These are phyloP conservation scores for Heimioporus sp. DNA, from an alignment of 768 basidiomycete species.

Conservation along the genomic window DNA sequence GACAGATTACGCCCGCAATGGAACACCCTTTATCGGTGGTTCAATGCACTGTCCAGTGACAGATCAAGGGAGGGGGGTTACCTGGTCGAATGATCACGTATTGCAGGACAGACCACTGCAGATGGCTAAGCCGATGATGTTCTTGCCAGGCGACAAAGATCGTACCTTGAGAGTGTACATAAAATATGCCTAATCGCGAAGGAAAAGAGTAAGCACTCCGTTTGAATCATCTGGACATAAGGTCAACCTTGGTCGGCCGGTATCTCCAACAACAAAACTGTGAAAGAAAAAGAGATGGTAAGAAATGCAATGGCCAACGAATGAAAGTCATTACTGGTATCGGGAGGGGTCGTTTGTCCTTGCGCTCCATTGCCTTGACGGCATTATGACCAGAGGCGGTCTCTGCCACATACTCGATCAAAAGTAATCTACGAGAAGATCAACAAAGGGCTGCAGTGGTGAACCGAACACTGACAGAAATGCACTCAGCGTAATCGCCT, in stretches of 20 bases:
- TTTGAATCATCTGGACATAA: neutral
- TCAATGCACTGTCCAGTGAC: conserved; percentile 3
- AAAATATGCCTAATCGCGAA: conserved; percentile 63
- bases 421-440: conserved; percentile 51
- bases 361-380: conserved; percentile 66
- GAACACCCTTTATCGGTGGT: conserved; percentile 32
- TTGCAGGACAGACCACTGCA: conserved; percentile 84
- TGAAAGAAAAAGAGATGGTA: too few species aligned
- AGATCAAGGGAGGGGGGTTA: conserved; percentile 9
- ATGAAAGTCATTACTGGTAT: conserved; percentile 48
- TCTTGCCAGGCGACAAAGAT: neutral
- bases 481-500: conserved; percentile 83
- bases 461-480: conserved; percentile 61
- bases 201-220: conserved; percentile 5
- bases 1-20: conserved; percentile 76
- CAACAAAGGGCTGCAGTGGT: neutral
- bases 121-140: neutral
- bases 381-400: conserved; percentile 63
- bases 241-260: conserved; percentile 68
- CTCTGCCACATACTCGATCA: conserved; percentile 82
- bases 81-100: conserved; percentile 74
- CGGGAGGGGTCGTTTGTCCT: conserved; percentile 74
- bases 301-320: neutral
- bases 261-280: conserved; percentile 84
- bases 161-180: conserved; percentile 82